These are phyloP conservation scores for Helianthus tuberosus DNA, from an alignment of 129 eudicot genomes.

Conservation along the genomic window DNA sequence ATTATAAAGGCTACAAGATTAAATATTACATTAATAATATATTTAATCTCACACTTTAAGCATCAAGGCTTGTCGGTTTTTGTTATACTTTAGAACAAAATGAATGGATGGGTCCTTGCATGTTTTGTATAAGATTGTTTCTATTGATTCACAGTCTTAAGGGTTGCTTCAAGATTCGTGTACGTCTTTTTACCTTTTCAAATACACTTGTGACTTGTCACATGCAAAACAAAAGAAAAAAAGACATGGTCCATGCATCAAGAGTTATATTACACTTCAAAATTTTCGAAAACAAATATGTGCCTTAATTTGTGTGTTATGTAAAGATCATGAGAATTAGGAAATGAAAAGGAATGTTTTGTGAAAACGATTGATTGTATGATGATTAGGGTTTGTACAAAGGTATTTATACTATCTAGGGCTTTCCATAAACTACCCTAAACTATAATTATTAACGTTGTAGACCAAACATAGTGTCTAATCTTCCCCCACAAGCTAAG, in stretches of 20 bases:
- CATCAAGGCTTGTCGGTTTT: constrained; percentile 16
- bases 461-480: too few species aligned
- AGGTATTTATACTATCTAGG: too few species aligned
- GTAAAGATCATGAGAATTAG: background rate
- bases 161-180: constrained; percentile 22
- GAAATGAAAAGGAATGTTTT: too few species aligned
- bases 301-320: background rate
- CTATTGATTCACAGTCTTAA: constrained; percentile 17
- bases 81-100: background rate
- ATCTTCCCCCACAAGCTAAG: too few species aligned
- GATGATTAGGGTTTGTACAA: too few species aligned
- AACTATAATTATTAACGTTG: too few species aligned
- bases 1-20: too few species aligned
- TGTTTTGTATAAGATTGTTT: constrained; percentile 14
- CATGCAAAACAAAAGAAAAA: constrained; percentile 9
- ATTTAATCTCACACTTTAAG: too few species aligned
- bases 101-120: background rate
- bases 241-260: constrained; percentile 10
- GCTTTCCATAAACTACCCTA: too few species aligned
- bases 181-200: background rate
- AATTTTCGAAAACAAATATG: background rate
- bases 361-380: too few species aligned
- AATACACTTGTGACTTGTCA: constrained; percentile 31
- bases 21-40: too few species aligned
- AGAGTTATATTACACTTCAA: background rate